These are phyloP conservation scores for Amanita brunnescens DNA, from an alignment of 768 basidiomycete species.

Conservation along the genomic window DNA sequence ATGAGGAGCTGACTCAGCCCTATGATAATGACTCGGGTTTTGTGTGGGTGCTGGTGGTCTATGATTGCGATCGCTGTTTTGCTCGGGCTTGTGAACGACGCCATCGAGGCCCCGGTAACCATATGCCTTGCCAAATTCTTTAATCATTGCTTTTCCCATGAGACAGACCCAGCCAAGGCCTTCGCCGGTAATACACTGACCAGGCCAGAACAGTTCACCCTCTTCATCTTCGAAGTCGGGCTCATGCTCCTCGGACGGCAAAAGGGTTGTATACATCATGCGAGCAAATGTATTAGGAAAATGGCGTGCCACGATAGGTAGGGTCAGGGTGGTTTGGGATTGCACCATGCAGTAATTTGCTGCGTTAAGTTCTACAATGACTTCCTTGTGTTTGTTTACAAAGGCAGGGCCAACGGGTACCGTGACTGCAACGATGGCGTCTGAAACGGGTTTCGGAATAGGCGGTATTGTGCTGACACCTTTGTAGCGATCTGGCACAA, in stretches of 20 bases:
- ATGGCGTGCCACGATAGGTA: constrained; percentile 58
- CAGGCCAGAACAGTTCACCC: constrained; percentile 82
- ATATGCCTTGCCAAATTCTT: constrained; percentile 68
- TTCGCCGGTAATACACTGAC: constrained; percentile 62
- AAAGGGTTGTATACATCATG: constrained; percentile 56
- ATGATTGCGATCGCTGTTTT: constrained; percentile 9
- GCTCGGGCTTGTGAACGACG: constrained; percentile 61
- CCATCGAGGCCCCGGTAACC: constrained; percentile 67
- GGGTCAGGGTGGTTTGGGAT: constrained; percentile 48
- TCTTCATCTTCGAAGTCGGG: constrained; percentile 82
- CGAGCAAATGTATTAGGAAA: constrained; percentile 73
- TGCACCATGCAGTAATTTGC: constrained; percentile 39
- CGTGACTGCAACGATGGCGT: constrained; percentile 34
- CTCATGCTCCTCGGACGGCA: constrained; percentile 62
- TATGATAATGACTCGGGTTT: neutral
- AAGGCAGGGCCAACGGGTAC: constrained; percentile 35
- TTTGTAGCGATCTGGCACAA: constrained; percentile 29
- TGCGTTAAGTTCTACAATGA: constrained; percentile 28
- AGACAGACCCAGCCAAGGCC: constrained; percentile 84
- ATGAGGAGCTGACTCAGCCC: neutral
- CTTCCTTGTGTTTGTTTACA: constrained; percentile 34
- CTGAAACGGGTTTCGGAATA: constrained; percentile 34
- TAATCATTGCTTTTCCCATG: constrained; percentile 82
- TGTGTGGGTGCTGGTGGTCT: constrained; percentile 1
- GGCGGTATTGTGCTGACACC: constrained; percentile 25